A percentile compares a stretch with the other conserved stretches of the same genome.
Evolutionary conservation across 1,139 yeast genomes (phyloP).

Genomic region (Pichia sp.): DNA sequence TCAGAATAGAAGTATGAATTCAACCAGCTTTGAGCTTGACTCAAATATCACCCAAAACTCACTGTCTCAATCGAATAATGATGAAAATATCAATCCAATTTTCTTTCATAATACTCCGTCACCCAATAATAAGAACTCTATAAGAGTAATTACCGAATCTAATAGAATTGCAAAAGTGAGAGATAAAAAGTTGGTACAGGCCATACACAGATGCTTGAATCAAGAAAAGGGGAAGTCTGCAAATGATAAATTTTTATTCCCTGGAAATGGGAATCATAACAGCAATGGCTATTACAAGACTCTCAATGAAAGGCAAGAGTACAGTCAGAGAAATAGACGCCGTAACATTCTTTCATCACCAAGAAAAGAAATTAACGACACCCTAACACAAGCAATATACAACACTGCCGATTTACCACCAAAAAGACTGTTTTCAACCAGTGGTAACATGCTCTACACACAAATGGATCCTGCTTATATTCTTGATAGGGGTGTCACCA

Average conservation of each 20-base stretch:
- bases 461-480: no score
- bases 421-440: not conserved
- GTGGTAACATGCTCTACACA: no score
- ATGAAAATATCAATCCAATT: slow-evolving; percentile 9
- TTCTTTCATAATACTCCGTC: slow-evolving; percentile 11
- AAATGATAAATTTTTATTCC: not conserved
- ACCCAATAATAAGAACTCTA: slow-evolving; percentile 8
- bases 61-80: not conserved
- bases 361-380: slow-evolving; percentile 6
- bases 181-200: slow-evolving; percentile 9
- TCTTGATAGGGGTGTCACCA: no score
- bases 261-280: not conserved
- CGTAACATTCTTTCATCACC: slow-evolving; percentile 4
- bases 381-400: slow-evolving; percentile 1
- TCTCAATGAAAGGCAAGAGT: slow-evolving; percentile 7
- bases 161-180: slow-evolving; percentile 9
- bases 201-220: slow-evolving; percentile 8
- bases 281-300: not conserved
- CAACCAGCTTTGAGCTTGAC: slow-evolving; percentile 10
- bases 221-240: not conserved
- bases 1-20: slow-evolving; percentile 7
- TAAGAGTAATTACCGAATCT: slow-evolving; percentile 9
- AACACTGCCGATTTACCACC: not conserved
- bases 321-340: not conserved
- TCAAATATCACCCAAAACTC: slow-evolving; percentile 5